Conservation (phyloP, 768 basidiomycete genomes). For the Favolaschia claudopus region DNA sequence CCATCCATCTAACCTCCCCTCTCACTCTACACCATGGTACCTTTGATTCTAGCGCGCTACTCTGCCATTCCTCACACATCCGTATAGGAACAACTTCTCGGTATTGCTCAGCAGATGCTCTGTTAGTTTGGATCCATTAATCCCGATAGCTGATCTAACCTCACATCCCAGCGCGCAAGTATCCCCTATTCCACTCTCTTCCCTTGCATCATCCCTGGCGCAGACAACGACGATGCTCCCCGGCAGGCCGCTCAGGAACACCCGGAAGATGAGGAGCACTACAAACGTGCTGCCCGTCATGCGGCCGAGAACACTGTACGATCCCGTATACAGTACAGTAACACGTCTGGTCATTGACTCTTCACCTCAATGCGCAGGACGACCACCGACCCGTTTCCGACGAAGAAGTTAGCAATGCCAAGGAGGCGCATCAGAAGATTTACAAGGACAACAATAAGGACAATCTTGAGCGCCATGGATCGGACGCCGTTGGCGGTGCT, state of each 20-base stretch:
- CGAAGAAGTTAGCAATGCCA: slow-evolving; percentile 6
- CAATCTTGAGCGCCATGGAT: background rate
- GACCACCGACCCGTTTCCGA: slow-evolving; percentile 8
- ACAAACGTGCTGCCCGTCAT: slow-evolving; percentile 7
- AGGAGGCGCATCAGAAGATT: slow-evolving; percentile 15
- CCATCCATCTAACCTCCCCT: background rate
- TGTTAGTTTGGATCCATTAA: background rate
- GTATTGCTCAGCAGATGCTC: slow-evolving; percentile 16
- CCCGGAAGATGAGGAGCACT: slow-evolving; percentile 11
- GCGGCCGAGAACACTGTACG: background rate
- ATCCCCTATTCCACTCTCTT: background rate
- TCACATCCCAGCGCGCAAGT: background rate
- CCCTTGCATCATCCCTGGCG: background rate
- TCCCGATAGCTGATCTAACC: slow-evolving; percentile 5
- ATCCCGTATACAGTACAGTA: background rate
- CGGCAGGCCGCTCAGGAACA: slow-evolving; percentile 7
- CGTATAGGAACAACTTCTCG: slow-evolving; percentile 4
- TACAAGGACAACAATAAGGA: slow-evolving; percentile 6
- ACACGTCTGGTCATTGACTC: too few species aligned
- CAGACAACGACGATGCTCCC: slow-evolving; percentile 3
- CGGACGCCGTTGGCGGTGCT: slow-evolving; percentile 17
- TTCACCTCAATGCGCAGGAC: too few species aligned
- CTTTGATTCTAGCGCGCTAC: slow-evolving; percentile 20
- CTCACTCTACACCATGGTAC: slow-evolving; percentile 60
- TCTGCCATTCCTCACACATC: background rate